Evolutionary conservation across 2,329 filamentous ascomycete species (phyloP).

Genomic region (Fusarium equiseti): DNA sequence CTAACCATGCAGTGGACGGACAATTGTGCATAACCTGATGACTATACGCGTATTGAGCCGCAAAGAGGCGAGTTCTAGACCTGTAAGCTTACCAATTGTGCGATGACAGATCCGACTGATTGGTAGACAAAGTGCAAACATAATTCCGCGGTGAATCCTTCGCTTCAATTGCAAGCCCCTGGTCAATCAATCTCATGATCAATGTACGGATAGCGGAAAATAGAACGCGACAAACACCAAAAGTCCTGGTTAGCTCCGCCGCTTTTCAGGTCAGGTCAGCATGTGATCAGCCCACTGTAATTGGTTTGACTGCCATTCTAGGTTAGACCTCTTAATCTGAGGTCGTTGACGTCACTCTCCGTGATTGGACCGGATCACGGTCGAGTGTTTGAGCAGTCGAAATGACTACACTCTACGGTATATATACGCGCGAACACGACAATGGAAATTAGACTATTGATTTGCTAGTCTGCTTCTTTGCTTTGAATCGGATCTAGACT

Average conservation of each 20-base stretch:
- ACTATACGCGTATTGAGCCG: neutral
- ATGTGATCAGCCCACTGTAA: neutral
- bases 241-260: neutral
- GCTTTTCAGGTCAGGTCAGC: neutral
- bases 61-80: neutral
- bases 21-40: neutral
- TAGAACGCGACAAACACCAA: neutral
- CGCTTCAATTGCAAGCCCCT: neutral
- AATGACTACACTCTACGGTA: neutral
- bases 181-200: neutral
- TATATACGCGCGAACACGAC: neutral
- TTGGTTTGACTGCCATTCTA: neutral
- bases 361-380: neutral
- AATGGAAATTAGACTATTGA: neutral
- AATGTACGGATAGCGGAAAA: neutral
- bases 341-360: neutral
- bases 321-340: neutral
- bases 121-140: neutral
- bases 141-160: neutral
- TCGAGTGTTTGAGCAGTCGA: neutral
- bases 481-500: neutral
- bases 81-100: neutral
- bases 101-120: neutral
- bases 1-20: neutral
- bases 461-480: neutral